Evolutionary conservation across 257 asterid species (phyloP), one percentile per base, ranked within the genome.

Genomic region (Rehmannia glutinosa): DNA sequence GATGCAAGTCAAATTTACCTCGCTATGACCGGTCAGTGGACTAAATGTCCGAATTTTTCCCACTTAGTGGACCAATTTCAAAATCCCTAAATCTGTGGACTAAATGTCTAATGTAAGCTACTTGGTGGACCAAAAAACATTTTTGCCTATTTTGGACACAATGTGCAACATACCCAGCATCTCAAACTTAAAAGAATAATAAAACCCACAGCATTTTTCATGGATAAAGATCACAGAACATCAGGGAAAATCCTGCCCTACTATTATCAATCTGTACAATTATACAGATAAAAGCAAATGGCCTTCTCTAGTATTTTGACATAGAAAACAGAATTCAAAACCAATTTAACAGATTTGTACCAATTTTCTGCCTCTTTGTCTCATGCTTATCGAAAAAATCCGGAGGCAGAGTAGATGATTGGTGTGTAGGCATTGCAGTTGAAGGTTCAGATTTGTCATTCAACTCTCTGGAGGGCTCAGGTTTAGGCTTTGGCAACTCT

Each of bases 381-480:
- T 80, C 95, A 5, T 45, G 81, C 70, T 78, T 78, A 81, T 93
- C 96, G 64, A 87, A 90, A 69, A 90, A 92, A 64, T 83, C 83
- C 11, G 94, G 77, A 76, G 95, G 98, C 51, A 88, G 90, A 20
- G 64, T 66, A 73, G 96, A 82, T 23, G 97, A 47, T 66, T 59
- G 83, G 3, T 73, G 56, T 64, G 72, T 73, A 51, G 81, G 77
- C 66, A 83, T 55, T 69, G 75, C 69, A 62, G 54, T 65, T 24
- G 89, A 74, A 72, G 80, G 71, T 73, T 82, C 90, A 47, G 78
- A 66, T 69, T 81, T 84, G n/a, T 41, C 70, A 68, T 32, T 66
- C 76, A 77, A 32, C 35, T 54, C 85, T 46, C 61, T 75, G 38
- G 43, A 68, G 16, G 70, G 69, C 62, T 73, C 86, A 49, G 87